Evolutionary conservation across 75 land plant species (phyloP).

Genomic region (Picea sitchensis): DNA sequence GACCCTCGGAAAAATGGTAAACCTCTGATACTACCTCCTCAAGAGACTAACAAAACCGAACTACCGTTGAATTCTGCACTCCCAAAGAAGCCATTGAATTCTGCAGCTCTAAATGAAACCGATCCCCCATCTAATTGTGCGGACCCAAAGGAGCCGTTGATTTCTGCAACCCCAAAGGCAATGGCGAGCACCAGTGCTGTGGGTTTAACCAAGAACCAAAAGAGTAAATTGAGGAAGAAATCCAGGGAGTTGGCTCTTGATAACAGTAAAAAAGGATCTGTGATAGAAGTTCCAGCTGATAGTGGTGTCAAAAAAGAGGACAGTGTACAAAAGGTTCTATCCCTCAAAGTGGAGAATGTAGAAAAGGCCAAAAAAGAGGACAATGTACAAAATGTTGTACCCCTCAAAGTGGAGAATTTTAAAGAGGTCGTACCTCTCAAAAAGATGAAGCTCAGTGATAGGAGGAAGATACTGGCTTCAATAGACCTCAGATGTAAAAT

Average conservation of each 20-base stretch:
- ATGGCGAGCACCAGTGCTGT: neutral
- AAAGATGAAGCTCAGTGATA: constrained; percentile 13
- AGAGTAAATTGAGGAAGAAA: too few relatives aligned
- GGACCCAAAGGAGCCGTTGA: neutral
- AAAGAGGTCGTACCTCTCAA: constrained; percentile 14
- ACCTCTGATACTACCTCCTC: constrained; percentile 27
- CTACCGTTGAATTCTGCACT: neutral
- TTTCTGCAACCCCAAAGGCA: too few relatives aligned
- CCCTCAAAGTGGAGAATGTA: too few relatives aligned
- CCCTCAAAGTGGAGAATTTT: neutral
- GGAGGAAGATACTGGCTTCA: constrained; percentile 41
- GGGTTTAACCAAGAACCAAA: constrained; percentile 41
- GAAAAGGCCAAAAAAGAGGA: constrained; percentile 9
- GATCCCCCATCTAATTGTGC: neutral
- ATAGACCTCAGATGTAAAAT: constrained; percentile 87
- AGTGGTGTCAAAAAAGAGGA: too few relatives aligned
- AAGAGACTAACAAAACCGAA: constrained; percentile 19
- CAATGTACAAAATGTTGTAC: constrained; percentile 7
- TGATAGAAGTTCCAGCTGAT: too few relatives aligned
- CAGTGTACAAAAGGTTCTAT: too few relatives aligned
- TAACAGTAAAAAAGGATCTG: neutral
- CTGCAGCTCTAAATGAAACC: neutral
- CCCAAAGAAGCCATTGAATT: neutral
- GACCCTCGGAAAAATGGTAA: constrained; percentile 54
- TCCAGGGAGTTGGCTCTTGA: constrained; percentile 24